Base-by-base conservation (phyloP, 2,329 filamentous ascomycete species). In the Stagonosporopsis cucurbitacearum region DNA sequence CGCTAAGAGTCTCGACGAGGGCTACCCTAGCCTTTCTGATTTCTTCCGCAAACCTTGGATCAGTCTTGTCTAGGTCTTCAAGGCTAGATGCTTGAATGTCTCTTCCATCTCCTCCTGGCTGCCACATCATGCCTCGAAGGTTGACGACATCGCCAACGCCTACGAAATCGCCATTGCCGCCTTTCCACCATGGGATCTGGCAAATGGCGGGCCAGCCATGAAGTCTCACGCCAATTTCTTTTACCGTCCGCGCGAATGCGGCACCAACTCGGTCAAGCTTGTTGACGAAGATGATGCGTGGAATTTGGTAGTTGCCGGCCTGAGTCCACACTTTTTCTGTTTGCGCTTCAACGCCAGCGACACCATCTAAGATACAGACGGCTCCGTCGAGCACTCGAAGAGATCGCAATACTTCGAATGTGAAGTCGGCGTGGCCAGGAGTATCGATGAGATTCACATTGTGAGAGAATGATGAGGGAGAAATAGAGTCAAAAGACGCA, bases 241-340 rank as follows among this genome's bases (percentile, higher is more conserved):
- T 88, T 0, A 98, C 88, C 0, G 94, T 94, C 49, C 89, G 86
- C 23, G 88, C 88, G 78, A 98, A 98, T 1, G 86, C 83, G 15
- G 91, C 91, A 9, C 91, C 91, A 59, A 91, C 89, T 35, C 91
- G 86, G 72, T 96, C 91, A 2, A 95, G 83, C 74, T 96, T 96
- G 77, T 96, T 96, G 66, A 95, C 84, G 62, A 88, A 94, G 44
- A 92, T 82, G 51, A 95, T 85, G 28, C 92, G 84, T 0, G 95
- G 95, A 36, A 98, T 96, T 20, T 82, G 83, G 72, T 96, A 96
- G 41, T 88, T 86, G 48, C 90, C 91, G 6, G 95, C 93, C 60
- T 96, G 95, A 13, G 85, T 83, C 95, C 95, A 99, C 3, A 99
- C 95, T 66, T 96, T 89, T 73, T 99, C 95, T 0, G 95, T 98